phyloP scores from a whole-genome alignment of 495 filamentous ascomycete species.

The Neurospora africana region DNA sequence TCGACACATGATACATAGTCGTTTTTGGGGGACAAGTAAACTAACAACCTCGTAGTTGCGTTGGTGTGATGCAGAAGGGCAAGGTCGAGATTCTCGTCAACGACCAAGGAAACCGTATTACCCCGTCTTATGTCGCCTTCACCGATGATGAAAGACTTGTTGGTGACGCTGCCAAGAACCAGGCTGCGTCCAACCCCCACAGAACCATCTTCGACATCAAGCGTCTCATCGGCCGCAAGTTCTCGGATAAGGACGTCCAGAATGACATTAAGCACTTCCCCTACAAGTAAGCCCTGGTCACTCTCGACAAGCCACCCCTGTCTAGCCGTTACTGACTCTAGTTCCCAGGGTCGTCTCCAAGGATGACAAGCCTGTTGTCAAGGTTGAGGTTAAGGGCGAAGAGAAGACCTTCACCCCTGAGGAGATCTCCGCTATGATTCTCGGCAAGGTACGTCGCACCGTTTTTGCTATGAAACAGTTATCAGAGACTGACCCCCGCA shows the following conservation, averaged over 20 bases:
- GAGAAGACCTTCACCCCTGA: slow-evolving; percentile 76
- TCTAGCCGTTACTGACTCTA: slow-evolving; percentile 4
- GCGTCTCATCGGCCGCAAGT: slow-evolving; percentile 89
- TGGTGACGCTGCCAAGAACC: slow-evolving; percentile 99
- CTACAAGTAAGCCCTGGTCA: slow-evolving; percentile 45
- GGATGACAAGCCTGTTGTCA: slow-evolving; percentile 71
- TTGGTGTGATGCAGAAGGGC: slow-evolving; percentile 97
- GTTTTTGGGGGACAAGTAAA: not conserved
- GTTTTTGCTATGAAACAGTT: slow-evolving; percentile 2
- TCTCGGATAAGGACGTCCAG: slow-evolving; percentile 74
- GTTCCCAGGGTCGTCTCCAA: slow-evolving; percentile 50
- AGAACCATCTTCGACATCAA: slow-evolving; percentile 91
- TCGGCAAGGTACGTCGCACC: slow-evolving; percentile 45
- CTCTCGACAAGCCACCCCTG: not conserved
- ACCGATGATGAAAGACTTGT: slow-evolving; percentile 96
- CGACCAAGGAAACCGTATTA: slow-evolving; percentile 98
- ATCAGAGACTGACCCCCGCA: slow-evolving; percentile 6
- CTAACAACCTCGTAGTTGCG: slow-evolving; percentile 38
- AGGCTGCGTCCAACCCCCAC: slow-evolving; percentile 84
- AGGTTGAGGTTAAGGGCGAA: slow-evolving; percentile 63
- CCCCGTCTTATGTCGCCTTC: slow-evolving; percentile 96
- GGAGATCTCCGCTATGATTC: slow-evolving; percentile 79
- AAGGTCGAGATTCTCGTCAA: slow-evolving; percentile 97
- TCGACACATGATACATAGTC: not conserved
- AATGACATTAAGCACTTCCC: slow-evolving; percentile 83